A percentile compares a stretch with the other conserved stretches of the same genome.
phyloP scores from a whole-genome alignment of 2,329 filamentous ascomycete genomes.

The Elsinoe batatas region DNA sequence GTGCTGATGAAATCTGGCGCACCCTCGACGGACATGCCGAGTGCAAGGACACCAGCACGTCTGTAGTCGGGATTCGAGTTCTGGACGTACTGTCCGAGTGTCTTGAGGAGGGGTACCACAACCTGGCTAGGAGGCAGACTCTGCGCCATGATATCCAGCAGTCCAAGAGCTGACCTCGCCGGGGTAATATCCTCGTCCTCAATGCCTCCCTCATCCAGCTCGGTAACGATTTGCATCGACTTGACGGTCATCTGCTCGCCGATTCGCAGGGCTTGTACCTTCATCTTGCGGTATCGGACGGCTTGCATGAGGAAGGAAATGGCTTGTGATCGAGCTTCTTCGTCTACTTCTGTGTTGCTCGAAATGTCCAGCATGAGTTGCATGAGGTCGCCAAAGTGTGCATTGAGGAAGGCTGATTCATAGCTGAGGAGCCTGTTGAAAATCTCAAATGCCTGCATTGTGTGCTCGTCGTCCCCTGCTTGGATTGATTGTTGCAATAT shows the following conservation, averaged over 20 bases:
- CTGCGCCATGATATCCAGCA: slow-evolving; percentile 81
- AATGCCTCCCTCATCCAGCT: slow-evolving; percentile 62
- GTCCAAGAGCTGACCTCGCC: slow-evolving; percentile 69
- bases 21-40: slow-evolving; percentile 91
- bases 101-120: slow-evolving; percentile 80
- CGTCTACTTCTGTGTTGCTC: slow-evolving; percentile 63
- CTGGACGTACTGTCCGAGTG: slow-evolving; percentile 71
- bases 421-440: slow-evolving; percentile 92
- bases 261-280: slow-evolving; percentile 83
- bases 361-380: slow-evolving; percentile 89
- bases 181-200: slow-evolving; percentile 82
- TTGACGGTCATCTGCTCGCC: slow-evolving; percentile 80
- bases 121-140: slow-evolving; percentile 89
- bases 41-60: slow-evolving; percentile 79
- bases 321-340: slow-evolving; percentile 81
- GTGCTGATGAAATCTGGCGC: slow-evolving; percentile 95
- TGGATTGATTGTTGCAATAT: slow-evolving; percentile 79
- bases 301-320: slow-evolving; percentile 89
- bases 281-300: slow-evolving; percentile 85
- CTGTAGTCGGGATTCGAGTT: slow-evolving; percentile 67
- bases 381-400: slow-evolving; percentile 81
- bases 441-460: slow-evolving; percentile 86
- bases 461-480: slow-evolving; percentile 68
- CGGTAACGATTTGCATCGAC: slow-evolving; percentile 78
- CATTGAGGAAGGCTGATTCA: slow-evolving; percentile 71